phyloP scores from a whole-genome alignment of 2,329 filamentous ascomycete genomes.

The Helicocarpus griseus region DNA sequence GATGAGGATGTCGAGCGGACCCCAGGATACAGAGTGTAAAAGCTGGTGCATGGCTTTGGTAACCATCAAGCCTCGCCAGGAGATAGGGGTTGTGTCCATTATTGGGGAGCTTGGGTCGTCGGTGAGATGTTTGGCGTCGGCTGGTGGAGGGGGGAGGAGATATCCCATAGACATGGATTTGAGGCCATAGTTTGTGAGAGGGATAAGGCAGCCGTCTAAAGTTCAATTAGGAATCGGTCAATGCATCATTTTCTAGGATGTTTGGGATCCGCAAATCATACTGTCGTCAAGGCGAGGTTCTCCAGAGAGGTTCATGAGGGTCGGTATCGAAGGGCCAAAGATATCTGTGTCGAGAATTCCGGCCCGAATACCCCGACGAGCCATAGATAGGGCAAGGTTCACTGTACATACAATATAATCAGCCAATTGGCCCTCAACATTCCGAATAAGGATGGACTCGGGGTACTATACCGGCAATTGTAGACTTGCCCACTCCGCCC shows the following conservation, averaged over 20 bases:
- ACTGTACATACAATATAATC: conserved; percentile 25
- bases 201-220: conserved; percentile 55
- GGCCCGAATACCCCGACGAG: conserved; percentile 66
- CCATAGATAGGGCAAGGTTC: conserved; percentile 81
- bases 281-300: conserved; percentile 67
- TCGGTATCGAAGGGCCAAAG: conserved; percentile 91
- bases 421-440: not conserved
- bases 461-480: conserved; percentile 58
- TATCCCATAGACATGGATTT: conserved; percentile 99
- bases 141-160: conserved; percentile 48
- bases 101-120: conserved; percentile 20
- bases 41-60: conserved; percentile 96
- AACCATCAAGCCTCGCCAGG: conserved; percentile 95
- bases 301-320: conserved; percentile 69
- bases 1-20: conserved; percentile 74
- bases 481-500: conserved; percentile 96
- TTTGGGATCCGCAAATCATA: conserved; percentile 34
- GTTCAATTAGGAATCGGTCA: not conserved
- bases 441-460: not conserved
- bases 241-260: not conserved
- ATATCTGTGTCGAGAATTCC: conserved; percentile 95
- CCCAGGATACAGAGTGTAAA: conserved; percentile 92
- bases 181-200: conserved; percentile 86
- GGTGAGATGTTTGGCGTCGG: conserved; percentile 42
- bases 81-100: conserved; percentile 59